Percentiles rank a stretch among this genome's conserved stretches.
phyloP scores from a whole-genome alignment of 2,329 filamentous ascomycete species.

The Aspergillus carbonarius region DNA sequence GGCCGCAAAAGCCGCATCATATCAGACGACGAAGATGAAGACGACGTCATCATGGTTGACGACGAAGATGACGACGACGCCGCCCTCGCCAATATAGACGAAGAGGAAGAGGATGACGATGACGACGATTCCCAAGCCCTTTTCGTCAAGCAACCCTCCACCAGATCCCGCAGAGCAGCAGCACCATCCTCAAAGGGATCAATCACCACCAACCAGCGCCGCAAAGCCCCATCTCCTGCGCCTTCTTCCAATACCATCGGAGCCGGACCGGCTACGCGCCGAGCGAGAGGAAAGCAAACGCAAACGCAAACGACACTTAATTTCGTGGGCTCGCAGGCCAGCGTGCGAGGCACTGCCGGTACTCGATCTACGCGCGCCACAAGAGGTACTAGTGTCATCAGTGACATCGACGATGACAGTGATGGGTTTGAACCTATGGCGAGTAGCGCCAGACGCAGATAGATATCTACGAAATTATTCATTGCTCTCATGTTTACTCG shows the following conservation, averaged over 20 bases:
- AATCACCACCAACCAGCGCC: slow-evolving; percentile 24
- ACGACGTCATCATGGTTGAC: slow-evolving; percentile 42
- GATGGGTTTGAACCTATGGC: slow-evolving; percentile 49
- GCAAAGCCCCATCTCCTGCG: slow-evolving; percentile 32
- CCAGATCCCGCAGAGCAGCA: slow-evolving; percentile 26
- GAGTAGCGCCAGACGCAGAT: slow-evolving; percentile 26
- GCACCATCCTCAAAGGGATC: slow-evolving; percentile 20
- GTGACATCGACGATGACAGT: slow-evolving; percentile 42
- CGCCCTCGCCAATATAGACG: slow-evolving; percentile 29
- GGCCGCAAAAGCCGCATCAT: slow-evolving; percentile 30
- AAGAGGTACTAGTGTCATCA: slow-evolving; percentile 37
- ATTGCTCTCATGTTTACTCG: too few relatives aligned
- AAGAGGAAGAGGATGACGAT: slow-evolving; percentile 22
- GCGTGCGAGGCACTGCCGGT: slow-evolving; percentile 25
- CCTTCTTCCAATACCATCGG: slow-evolving; percentile 34
- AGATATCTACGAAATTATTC: not conserved
- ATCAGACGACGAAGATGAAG: slow-evolving; percentile 41
- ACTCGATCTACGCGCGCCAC: slow-evolving; percentile 33
- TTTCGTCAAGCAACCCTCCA: slow-evolving; percentile 41
- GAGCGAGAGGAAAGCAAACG: slow-evolving; percentile 23
- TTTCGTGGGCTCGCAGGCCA: slow-evolving; percentile 42
- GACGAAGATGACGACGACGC: slow-evolving; percentile 29
- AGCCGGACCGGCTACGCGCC: slow-evolving; percentile 26
- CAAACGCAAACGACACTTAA: slow-evolving; percentile 42
- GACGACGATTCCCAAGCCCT: slow-evolving; percentile 40